Evolutionary conservation across 1,284 basidiomycete genomes (phyloP).

Genomic region (Coniferiporia weirii): DNA sequence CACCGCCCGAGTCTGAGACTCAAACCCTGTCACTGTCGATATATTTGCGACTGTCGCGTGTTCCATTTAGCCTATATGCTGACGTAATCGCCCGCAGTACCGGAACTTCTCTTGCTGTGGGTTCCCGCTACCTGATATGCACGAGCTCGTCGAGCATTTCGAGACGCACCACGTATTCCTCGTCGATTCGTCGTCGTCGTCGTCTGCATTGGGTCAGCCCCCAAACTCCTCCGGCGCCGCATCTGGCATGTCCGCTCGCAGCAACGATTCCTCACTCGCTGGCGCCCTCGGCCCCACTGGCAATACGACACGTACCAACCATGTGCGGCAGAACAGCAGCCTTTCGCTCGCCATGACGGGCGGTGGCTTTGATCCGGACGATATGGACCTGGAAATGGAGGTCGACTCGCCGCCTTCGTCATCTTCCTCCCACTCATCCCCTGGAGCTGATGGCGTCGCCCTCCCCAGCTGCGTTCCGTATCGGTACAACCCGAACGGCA

Average conservation of each 20-base stretch:
- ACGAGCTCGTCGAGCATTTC: constrained; percentile 83
- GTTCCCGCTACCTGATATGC: constrained; percentile 71
- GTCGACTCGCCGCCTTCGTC: background rate
- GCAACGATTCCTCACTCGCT: constrained; percentile 12
- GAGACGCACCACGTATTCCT: constrained; percentile 80
- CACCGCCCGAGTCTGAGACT: background rate
- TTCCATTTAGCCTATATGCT: background rate
- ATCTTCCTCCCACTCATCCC: background rate
- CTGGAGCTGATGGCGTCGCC: background rate
- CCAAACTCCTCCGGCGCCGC: constrained; percentile 2
- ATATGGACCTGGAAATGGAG: constrained; percentile 16
- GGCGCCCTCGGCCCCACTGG: constrained; percentile 10
- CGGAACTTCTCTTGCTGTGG: constrained; percentile 85
- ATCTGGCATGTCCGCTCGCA: background rate
- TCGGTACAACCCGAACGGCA: background rate
- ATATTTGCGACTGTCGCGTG: background rate
- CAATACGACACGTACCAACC: constrained; percentile 3
- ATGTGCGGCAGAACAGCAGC: background rate
- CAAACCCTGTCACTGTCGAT: background rate
- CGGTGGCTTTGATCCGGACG: constrained; percentile 12
- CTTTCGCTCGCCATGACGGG: background rate
- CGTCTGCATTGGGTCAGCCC: constrained; percentile 20
- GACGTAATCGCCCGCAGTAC: constrained; percentile 38
- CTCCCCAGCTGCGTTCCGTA: background rate
- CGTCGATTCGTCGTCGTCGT: constrained; percentile 37